Evolutionary conservation across 164 flowering plant species (phyloP), one percentile per base, ranked within the genome.

Genomic region (Chimonanthus praecox): DNA sequence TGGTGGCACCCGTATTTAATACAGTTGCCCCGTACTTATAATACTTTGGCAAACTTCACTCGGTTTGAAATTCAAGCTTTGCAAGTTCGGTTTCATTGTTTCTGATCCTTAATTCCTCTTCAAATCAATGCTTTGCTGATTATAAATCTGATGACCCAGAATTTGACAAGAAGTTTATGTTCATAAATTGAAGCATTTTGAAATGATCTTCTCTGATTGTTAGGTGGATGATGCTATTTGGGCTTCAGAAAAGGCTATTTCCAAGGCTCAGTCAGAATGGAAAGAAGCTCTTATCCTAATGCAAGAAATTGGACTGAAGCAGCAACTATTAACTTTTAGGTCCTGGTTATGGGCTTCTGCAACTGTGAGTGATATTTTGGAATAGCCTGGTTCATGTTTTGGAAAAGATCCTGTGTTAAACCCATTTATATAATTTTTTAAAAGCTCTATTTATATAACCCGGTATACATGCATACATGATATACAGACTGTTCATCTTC

Each of bases 311-410:
- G 74, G 80, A 71, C 72, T 95, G 71, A 90, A 81, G 76, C 87
- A 87, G 69, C 85, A 78, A 47, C 80, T 92, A 50, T 72, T 65
- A 10, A 85, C 85, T 46, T 86, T 91, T 47, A 84, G 72, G 76
- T 91, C 97, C 0, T 95, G 99, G 99, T 85, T 92, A 70, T 95
- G 99, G 99, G 96, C 98, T 78, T 85, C 87, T 70, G 88, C 94
- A 75, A 90, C 97, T 72, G 99, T 95, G 73, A 88, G 96, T 67
- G 49, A n/a, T 54, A 2, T 54, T 54, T 3, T 54, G 11, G 11
- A 4, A 54, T 54, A 54, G 11, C 5, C 11, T 54, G 60, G 16
- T 54, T 13, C 4, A 54, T 54, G 58, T 54, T 54, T 54, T 54
- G 11, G 11, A 10, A 54, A 54, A n/a, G 16, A 54, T 54, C 60